Base-by-base conservation (phyloP, 2,329 filamentous ascomycete species). In the Ascochyta pisi region DNA sequence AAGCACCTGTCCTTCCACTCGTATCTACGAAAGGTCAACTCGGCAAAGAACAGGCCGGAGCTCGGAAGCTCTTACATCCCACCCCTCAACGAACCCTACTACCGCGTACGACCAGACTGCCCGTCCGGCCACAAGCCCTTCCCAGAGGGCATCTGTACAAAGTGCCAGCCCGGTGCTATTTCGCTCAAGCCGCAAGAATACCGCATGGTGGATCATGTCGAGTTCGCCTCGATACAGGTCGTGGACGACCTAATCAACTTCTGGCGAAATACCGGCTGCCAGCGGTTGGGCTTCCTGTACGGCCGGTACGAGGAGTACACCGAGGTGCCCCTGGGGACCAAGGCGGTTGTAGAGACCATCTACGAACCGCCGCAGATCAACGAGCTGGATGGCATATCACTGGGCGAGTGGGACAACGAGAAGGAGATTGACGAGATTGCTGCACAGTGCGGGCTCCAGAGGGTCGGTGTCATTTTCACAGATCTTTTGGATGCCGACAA, bases 1-100 rank as follows among this genome's bases (percentile, higher is more conserved):
- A 99, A 99, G 77, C 96, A 99, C 76, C 83, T 95, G 26, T 98
- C 95, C 0, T 97, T 98, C 78, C 95, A 99, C 77, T 90, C 93
- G 4, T 89, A 98, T 74, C 83, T 99, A 41, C 88, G 93, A 63
- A 99, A 99, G 76, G 89, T 96, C 77, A 99, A 99, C 78, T 89
- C 92, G 13, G 90, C 92, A 13, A 98, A 96, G 62, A 99, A 99
- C 79, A 97, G 96, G 75, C 91, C 94, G 29, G 94, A 99, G 77
- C 84, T 92, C 1, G 93, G 92, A 54, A 93, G 87, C 75, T 98
- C 95, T 6, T 99, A 95, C 74, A 98, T 99, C 80, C 95, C 95
- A 12, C 95, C 95, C 1, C 84, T 99, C 12, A 91, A 86, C 52
- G 96, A 99, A 76, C 94, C 94, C 0, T 97, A 90, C 76, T 97